Evolutionary conservation across 495 filamentous ascomycete genomes (phyloP).

Genomic region (Thermochaetoides thermophila): DNA sequence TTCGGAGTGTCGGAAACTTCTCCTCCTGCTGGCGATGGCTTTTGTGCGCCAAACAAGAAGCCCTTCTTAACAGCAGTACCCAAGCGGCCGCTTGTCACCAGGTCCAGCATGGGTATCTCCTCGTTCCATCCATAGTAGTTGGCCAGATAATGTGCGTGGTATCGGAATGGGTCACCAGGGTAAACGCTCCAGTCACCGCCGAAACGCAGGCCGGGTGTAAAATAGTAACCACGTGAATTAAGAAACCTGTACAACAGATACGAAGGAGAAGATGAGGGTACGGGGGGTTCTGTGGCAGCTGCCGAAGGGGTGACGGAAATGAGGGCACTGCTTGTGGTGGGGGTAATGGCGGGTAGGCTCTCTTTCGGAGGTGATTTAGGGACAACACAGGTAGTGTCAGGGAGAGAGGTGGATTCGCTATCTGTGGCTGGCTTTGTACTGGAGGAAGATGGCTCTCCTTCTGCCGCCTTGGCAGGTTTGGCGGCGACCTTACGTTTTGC

Average conservation of each 20-base stretch:
- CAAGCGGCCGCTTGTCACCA: constrained; percentile 72
- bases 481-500: constrained; percentile 13
- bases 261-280: constrained; percentile 29
- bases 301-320: constrained; percentile 21
- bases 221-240: constrained; percentile 66
- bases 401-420: constrained; percentile 5
- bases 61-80: constrained; percentile 94
- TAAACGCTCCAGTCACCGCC: constrained; percentile 90
- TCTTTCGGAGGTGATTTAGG: constrained; percentile 9
- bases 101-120: constrained; percentile 63
- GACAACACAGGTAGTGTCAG: no score
- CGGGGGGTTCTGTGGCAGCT: constrained; percentile 7
- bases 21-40: not conserved
- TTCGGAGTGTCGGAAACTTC: no score
- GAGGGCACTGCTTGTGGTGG: constrained; percentile 12
- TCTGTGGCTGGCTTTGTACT: constrained; percentile 9
- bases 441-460: not conserved
- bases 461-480: constrained; percentile 1
- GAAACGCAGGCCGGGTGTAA: constrained; percentile 84
- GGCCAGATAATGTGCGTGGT: constrained; percentile 84
- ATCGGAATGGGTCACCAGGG: constrained; percentile 85
- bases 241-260: constrained; percentile 62
- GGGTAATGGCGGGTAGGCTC: constrained; percentile 12
- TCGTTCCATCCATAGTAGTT: constrained; percentile 72
- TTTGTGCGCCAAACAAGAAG: constrained; percentile 63